phyloP scores from a whole-genome alignment of 768 basidiomycete species.

The Tulasnella sp. region DNA sequence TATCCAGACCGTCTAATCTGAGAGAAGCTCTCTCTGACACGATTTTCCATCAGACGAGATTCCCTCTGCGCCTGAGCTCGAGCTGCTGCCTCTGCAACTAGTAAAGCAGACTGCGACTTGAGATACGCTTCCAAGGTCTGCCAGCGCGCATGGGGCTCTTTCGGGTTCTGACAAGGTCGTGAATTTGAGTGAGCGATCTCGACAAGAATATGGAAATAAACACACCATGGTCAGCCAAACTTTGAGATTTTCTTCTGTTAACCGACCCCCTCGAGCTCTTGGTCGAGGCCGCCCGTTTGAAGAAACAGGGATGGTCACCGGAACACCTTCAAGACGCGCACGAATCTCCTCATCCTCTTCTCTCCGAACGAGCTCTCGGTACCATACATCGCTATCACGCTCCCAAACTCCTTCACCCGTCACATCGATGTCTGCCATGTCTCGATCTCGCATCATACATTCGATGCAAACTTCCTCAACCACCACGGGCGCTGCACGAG shows the following conservation, averaged over 20 bases:
- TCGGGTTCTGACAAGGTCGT: slow-evolving; percentile 55
- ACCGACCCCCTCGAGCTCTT: slow-evolving; percentile 48
- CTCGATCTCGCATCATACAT: slow-evolving; percentile 97
- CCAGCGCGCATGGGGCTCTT: slow-evolving; percentile 75
- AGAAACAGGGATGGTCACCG: background rate
- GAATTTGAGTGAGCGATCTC: slow-evolving; percentile 9
- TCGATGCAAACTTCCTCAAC: slow-evolving; percentile 76
- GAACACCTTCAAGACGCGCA: background rate
- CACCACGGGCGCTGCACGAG: background rate
- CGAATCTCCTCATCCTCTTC: slow-evolving; percentile 54
- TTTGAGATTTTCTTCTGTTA: slow-evolving; percentile 69
- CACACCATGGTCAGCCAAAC: slow-evolving; percentile 70
- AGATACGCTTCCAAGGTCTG: slow-evolving; percentile 75
- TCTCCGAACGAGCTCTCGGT: slow-evolving; percentile 59
- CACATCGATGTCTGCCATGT: slow-evolving; percentile 94
- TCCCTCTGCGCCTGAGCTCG: slow-evolving; percentile 70
- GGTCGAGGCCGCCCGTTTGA: slow-evolving; percentile 39
- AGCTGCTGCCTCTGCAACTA: slow-evolving; percentile 74
- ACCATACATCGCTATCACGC: slow-evolving; percentile 72
- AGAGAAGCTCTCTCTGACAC: slow-evolving; percentile 69
- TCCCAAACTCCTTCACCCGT: slow-evolving; percentile 82
- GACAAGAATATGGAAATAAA: background rate
- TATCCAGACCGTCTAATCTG: slow-evolving; percentile 71
- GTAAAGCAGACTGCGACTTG: slow-evolving; percentile 62
- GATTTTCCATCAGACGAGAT: slow-evolving; percentile 59